Percentiles rank a stretch among this genome's conserved stretches.
phyloP scores from a whole-genome alignment of 2,329 filamentous ascomycete species.

The Cercospora berteroae region DNA sequence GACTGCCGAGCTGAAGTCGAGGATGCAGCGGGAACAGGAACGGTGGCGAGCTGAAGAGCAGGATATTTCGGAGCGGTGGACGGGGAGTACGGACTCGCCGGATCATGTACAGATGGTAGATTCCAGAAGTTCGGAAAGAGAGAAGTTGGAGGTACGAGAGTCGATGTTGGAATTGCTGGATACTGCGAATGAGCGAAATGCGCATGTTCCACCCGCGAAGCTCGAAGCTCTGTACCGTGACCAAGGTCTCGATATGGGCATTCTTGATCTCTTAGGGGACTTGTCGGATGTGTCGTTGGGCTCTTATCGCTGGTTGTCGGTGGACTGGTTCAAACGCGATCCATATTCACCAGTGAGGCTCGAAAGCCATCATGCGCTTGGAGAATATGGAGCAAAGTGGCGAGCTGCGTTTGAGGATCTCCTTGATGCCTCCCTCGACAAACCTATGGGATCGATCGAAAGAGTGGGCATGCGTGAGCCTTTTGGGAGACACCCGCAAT shows the following conservation, averaged over 20 bases:
- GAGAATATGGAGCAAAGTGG: conserved; percentile 46
- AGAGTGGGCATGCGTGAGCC: conserved; percentile 24
- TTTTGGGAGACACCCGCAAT: conserved; percentile 19
- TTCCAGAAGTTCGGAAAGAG: conserved; percentile 17
- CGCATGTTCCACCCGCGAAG: conserved; percentile 25
- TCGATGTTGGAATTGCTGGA: conserved; percentile 27
- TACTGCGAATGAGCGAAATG: conserved; percentile 30
- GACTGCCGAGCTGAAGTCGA: conserved; percentile 38
- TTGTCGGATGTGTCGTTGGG: conserved; percentile 16
- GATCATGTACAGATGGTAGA: conserved; percentile 26
- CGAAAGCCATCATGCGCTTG: conserved; percentile 46
- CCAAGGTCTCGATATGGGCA: conserved; percentile 16
- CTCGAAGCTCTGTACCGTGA: conserved; percentile 34
- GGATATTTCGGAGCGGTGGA: conserved; percentile 32
- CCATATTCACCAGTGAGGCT: conserved; percentile 57
- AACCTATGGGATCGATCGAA: conserved; percentile 31
- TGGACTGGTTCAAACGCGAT: conserved; percentile 42
- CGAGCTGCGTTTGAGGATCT: conserved; percentile 61
- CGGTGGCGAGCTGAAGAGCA: conserved; percentile 25
- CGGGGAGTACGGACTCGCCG: conserved; percentile 25
- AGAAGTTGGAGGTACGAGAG: conserved; percentile 23
- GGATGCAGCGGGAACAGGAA: conserved; percentile 29
- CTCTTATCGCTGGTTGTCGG: conserved; percentile 34
- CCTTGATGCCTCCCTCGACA: conserved; percentile 45
- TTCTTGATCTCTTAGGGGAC: conserved; percentile 26